Conservation (phyloP, 805 yeast genomes). For the Metschnikowia peoriensis region DNA sequence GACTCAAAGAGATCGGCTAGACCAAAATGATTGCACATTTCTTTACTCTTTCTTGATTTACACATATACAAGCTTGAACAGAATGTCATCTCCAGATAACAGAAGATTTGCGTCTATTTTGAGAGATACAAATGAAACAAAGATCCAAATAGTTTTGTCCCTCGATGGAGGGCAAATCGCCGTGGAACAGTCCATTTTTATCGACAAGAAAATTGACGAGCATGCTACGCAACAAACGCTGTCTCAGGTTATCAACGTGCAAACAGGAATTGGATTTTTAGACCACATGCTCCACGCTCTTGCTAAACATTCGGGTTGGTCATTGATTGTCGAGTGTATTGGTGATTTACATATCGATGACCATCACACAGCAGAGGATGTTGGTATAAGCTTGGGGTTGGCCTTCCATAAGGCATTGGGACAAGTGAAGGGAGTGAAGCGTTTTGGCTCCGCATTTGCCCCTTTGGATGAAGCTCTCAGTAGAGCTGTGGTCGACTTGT, state of each 20-base stretch:
- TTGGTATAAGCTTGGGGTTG: conserved; percentile 85
- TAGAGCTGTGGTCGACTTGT: conserved; percentile 93
- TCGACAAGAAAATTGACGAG: conserved; percentile 1
- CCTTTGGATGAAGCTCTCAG: conserved; percentile 96
- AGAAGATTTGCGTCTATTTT: conserved; percentile 45
- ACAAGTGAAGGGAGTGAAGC: conserved; percentile 81
- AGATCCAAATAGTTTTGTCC: conserved; percentile 78
- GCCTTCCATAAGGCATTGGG: conserved; percentile 92
- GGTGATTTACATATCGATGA: conserved; percentile 97
- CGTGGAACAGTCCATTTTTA: conserved; percentile 58
- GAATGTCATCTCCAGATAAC: conserved; percentile 1
- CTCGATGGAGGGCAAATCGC: conserved; percentile 82
- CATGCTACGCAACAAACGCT: conserved; percentile 71
- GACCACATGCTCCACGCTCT: conserved; percentile 98
- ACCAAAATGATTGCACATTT: neutral
- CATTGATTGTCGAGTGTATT: conserved; percentile 79
- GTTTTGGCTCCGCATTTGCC: conserved; percentile 92
- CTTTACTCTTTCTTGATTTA: neutral
- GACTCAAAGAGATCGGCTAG: neutral
- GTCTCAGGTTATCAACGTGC: conserved; percentile 72
- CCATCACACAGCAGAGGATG: conserved; percentile 96
- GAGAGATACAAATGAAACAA: conserved; percentile 89
- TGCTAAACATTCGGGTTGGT: conserved; percentile 98
- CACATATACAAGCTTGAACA: neutral
- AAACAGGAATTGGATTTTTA: conserved; percentile 91